A percentile compares a stretch with the other conserved stretches of the same genome.
phyloP scores from a whole-genome alignment of 768 basidiomycete species.

The Calocybe gangraenosa region DNA sequence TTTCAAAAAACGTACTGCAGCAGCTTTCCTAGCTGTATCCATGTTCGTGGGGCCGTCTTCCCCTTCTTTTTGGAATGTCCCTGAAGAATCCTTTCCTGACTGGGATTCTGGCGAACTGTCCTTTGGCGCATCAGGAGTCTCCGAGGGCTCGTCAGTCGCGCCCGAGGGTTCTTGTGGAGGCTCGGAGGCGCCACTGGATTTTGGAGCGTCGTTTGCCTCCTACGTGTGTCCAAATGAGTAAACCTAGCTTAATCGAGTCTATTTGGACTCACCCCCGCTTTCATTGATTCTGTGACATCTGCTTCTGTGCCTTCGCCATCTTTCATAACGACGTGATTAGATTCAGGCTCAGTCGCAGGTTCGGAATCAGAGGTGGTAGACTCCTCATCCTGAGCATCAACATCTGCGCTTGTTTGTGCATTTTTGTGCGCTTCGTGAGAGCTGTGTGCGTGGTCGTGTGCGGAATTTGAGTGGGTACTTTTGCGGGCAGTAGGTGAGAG shows the following conservation, averaged over 20 bases:
- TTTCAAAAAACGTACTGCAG: conserved; percentile 19
- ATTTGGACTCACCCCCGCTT: conserved; percentile 19
- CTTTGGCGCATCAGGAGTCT: background rate
- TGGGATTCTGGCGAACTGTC: conserved; percentile 9
- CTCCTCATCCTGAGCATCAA: conserved; percentile 15
- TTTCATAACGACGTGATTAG: conserved; percentile 23
- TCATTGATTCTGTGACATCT: conserved; percentile 29
- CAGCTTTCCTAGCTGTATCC: conserved; percentile 21
- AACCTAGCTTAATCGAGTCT: background rate
- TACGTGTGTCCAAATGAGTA: background rate
- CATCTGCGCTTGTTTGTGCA: background rate
- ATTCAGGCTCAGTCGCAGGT: conserved; percentile 12
- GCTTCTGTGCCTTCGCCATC: conserved; percentile 38
- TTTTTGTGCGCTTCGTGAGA: conserved; percentile 13
- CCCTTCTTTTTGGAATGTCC: conserved; percentile 18
- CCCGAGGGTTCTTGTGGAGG: background rate
- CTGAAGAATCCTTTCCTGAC: conserved; percentile 6
- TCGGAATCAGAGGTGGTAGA: conserved; percentile 8
- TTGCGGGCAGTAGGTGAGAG: conserved; percentile 37
- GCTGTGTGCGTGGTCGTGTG: conserved; percentile 32
- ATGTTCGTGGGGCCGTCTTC: conserved; percentile 21
- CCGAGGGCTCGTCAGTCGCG: background rate
- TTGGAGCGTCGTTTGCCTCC: conserved; percentile 15
- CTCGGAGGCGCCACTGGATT: conserved; percentile 6
- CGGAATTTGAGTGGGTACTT: conserved; percentile 25